Percentiles rank a stretch among this genome's conserved stretches.
These are phyloP conservation scores for Xerocomus brunneocitrinus DNA, from an alignment of 768 basidiomycete genomes.

Conservation along the genomic window DNA sequence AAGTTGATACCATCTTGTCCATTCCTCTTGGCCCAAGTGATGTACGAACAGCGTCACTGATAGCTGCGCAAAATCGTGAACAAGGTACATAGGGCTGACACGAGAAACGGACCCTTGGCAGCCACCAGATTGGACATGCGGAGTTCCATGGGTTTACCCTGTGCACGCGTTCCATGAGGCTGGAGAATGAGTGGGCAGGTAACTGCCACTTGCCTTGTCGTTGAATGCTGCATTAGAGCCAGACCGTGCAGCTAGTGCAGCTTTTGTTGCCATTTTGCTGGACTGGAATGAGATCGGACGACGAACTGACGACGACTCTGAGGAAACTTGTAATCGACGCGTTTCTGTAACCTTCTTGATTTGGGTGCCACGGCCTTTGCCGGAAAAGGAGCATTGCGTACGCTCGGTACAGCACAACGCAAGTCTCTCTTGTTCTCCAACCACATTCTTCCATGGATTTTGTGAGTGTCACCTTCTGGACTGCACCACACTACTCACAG, in stretches of 20 bases:
- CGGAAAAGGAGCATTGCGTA: conserved; percentile 29
- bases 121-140: conserved; percentile 97
- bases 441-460: conserved; percentile 35
- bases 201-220: conserved; percentile 57
- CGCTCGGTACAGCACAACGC: conserved; percentile 1
- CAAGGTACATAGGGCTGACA: background rate
- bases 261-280: conserved; percentile 28
- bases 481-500: conserved; percentile 1
- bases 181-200: background rate
- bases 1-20: conserved; percentile 90
- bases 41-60: conserved; percentile 95
- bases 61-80: conserved; percentile 49
- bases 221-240: conserved; percentile 79
- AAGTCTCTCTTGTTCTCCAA: conserved; percentile 17
- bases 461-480: conserved; percentile 21
- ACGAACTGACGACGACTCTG: background rate
- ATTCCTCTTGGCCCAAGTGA: conserved; percentile 96
- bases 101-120: conserved; percentile 70
- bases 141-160: conserved; percentile 99
- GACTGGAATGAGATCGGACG: conserved; percentile 3
- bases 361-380: conserved; percentile 27
- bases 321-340: conserved; percentile 17
- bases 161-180: conserved; percentile 27
- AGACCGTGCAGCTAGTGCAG: conserved; percentile 22
- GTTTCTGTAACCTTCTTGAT: conserved; percentile 18